These are phyloP conservation scores for Celoporthe dispersa DNA, from an alignment of 2,329 filamentous ascomycete genomes.

Conservation along the genomic window DNA sequence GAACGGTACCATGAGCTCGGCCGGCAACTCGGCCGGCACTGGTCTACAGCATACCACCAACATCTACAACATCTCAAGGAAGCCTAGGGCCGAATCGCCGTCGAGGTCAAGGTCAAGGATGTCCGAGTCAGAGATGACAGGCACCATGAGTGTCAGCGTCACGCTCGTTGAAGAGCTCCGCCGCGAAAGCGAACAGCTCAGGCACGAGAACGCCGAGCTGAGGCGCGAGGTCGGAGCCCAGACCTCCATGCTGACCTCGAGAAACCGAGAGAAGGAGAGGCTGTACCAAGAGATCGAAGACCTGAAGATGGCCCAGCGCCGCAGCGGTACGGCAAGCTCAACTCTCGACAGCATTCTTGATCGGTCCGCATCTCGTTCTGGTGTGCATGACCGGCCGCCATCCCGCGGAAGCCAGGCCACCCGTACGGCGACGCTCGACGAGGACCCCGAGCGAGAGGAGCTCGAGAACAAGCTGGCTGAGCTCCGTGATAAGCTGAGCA, in stretches of 20 bases:
- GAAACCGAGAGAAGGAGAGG: conserved; percentile 92
- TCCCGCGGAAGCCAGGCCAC: conserved; percentile 75
- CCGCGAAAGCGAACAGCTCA: conserved; percentile 72
- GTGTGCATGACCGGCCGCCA: conserved; percentile 68
- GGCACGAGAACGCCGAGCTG: conserved; percentile 90
- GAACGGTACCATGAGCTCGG: conserved; percentile 32
- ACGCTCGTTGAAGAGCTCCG: conserved; percentile 78
- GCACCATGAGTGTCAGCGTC: conserved; percentile 55
- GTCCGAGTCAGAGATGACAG: conserved; percentile 56
- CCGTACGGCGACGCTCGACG: conserved; percentile 59
- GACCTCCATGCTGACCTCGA: conserved; percentile 94
- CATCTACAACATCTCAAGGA: conserved; percentile 68
- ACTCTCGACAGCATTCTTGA: conserved; percentile 91
- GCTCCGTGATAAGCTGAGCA: conserved; percentile 83
- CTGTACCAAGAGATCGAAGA: conserved; percentile 98
- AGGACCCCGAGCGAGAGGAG: conserved; percentile 84
- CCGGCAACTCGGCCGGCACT: conserved; percentile 30
- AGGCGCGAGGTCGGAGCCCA: conserved; percentile 92
- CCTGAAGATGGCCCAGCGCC: conserved; percentile 83
- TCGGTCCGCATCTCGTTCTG: conserved; percentile 85
- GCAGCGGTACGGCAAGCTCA: conserved; percentile 64
- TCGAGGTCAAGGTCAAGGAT: conserved; percentile 55
- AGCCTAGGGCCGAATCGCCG: conserved; percentile 50
- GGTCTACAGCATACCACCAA: conserved; percentile 64
- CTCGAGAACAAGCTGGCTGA: conserved; percentile 83